phyloP scores from a whole-genome alignment of 1,284 basidiomycete species.

The Pascua sp. region DNA sequence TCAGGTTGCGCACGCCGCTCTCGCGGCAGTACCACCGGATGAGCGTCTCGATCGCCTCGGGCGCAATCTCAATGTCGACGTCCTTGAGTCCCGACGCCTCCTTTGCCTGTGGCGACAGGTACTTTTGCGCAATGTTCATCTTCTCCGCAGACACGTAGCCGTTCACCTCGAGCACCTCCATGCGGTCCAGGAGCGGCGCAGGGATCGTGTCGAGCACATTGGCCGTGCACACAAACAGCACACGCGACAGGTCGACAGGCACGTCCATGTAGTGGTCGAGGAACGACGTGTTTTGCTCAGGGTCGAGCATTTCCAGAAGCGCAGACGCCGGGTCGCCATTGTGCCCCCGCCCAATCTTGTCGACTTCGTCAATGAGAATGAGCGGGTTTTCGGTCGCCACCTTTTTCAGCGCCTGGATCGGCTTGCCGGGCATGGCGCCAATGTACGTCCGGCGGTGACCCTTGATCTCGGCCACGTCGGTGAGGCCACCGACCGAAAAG shows the following conservation, averaged over 20 bases:
- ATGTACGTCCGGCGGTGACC: conserved; percentile 96
- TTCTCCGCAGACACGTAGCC: conserved; percentile 98
- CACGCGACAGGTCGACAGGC: conserved; percentile 90
- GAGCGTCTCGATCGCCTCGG: conserved; percentile 77
- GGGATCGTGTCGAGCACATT: conserved; percentile 95
- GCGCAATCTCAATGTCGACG: conserved; percentile 73
- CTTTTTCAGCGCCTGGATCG: conserved; percentile 94
- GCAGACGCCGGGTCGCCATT: conserved; percentile 96
- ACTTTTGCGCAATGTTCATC: conserved; percentile 82
- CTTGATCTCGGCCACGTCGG: conserved; percentile 98
- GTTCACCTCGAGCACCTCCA: conserved; percentile 95
- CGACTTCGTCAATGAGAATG: conserved; percentile 95
- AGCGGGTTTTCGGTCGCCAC: conserved; percentile 96
- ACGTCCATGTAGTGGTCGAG: conserved; percentile 98
- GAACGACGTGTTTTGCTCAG: conserved; percentile 94
- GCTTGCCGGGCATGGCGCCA: conserved; percentile 93
- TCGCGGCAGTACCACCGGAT: conserved; percentile 98
- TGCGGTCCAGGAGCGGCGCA: conserved; percentile 89
- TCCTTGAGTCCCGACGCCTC: conserved; percentile 81
- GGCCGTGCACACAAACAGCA: conserved; percentile 96
- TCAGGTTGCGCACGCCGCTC: conserved; percentile 89
- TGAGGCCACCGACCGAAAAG: conserved; percentile 94
- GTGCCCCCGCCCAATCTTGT: conserved; percentile 87
- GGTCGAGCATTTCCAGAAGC: conserved; percentile 92
- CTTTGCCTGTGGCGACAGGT: conserved; percentile 91